These are phyloP conservation scores for Amaranthus tricolor DNA, from an alignment of 179 eudicot species.

Conservation along the genomic window DNA sequence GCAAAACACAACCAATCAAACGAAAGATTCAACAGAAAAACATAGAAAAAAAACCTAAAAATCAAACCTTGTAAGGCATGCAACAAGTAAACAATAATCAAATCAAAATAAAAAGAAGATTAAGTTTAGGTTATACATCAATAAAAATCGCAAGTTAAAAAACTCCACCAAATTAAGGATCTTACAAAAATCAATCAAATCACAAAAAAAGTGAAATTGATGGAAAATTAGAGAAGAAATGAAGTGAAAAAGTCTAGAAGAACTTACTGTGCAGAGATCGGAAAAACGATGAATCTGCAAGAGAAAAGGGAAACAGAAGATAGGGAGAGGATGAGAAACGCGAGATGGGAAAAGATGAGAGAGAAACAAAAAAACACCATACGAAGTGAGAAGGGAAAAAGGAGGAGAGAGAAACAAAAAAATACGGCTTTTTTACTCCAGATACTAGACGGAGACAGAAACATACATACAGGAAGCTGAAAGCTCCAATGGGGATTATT, in stretches of 20 bases:
- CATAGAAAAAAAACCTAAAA: neutral
- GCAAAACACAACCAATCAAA: too few species aligned
- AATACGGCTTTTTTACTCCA: too few species aligned
- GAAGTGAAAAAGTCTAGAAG: neutral
- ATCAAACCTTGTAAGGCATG: neutral
- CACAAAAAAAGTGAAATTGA: neutral
- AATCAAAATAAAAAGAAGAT: neutral
- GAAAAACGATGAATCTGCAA: conserved; percentile 27
- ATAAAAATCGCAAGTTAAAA: neutral
- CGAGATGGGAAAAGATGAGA: conserved; percentile 40
- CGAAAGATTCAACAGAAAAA: neutral
- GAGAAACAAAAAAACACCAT: conserved; percentile 19
- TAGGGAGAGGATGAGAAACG: conserved; percentile 40
- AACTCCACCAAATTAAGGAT: conserved; percentile 20
- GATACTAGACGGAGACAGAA: too few species aligned
- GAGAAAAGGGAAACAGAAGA: neutral
- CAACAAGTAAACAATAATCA: neutral
- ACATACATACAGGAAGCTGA: too few species aligned
- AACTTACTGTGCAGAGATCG: conserved; percentile 41
- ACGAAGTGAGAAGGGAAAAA: neutral
- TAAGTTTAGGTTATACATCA: neutral
- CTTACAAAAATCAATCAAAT: neutral
- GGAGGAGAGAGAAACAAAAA: neutral
- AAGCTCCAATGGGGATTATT: too few species aligned
- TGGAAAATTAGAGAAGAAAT: neutral